phyloP scores from a whole-genome alignment of 345 rosid genomes.

The Ricinus communis region DNA sequence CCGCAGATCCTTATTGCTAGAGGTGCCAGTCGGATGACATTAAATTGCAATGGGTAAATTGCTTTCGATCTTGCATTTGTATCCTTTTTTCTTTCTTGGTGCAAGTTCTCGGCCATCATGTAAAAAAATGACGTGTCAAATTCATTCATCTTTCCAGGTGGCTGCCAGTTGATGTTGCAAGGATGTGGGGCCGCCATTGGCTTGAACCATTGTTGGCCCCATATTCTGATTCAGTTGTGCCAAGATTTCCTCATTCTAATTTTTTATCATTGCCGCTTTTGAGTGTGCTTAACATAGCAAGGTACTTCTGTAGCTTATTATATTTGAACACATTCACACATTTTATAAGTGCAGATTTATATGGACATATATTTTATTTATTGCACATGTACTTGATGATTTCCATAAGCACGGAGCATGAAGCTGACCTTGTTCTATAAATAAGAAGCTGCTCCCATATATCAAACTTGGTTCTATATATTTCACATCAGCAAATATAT shows the following conservation, averaged over 20 bases:
- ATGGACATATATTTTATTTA: neutral
- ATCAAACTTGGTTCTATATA: too few species aligned
- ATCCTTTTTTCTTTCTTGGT: constrained; percentile 5
- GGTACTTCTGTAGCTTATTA: constrained; percentile 43
- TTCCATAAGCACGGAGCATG: too few species aligned
- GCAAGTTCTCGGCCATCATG: neutral
- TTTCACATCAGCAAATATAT: too few species aligned
- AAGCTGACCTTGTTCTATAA: too few species aligned
- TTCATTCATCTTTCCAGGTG: constrained; percentile 52
- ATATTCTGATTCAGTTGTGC: constrained; percentile 61
- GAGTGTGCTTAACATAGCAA: constrained; percentile 88
- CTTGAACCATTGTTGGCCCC: constrained; percentile 84
- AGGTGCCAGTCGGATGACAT: constrained; percentile 72
- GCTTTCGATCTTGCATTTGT: constrained; percentile 14
- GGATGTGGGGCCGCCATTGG: constrained; percentile 99
- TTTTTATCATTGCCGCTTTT: constrained; percentile 86
- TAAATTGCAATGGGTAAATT: constrained; percentile 89
- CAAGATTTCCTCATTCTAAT: constrained; percentile 72
- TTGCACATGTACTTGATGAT: neutral
- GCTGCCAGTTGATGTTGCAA: constrained; percentile 95
- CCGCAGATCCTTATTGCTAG: constrained; percentile 81
- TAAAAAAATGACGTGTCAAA: neutral
- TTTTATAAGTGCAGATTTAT: neutral
- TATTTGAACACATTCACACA: neutral
- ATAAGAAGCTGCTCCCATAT: too few species aligned